Evolutionary conservation across 1,139 yeast genomes (phyloP), one percentile per base, ranked within the genome.

Genomic region (Nakaseomyces kungkrabaensis): DNA sequence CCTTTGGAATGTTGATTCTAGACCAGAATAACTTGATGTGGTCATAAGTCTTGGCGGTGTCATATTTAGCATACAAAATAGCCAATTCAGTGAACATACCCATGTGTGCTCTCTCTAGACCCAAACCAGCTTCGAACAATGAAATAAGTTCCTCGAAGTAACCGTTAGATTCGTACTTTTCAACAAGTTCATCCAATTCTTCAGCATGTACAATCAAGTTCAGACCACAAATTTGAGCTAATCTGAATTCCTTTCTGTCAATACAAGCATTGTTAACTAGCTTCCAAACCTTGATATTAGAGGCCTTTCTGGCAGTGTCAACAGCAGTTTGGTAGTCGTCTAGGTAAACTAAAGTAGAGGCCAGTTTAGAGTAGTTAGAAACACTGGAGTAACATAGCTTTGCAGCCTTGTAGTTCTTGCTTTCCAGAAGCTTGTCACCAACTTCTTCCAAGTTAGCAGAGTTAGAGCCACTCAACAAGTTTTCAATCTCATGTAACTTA

Each of bases 31-130:
- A 75, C 68, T 90, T 90, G 78, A 92, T 77, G 71, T 92, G 98
- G 71, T 92, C 98, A 89, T 88, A 86, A 48, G 95, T 87, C 71
- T 83, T 85, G 53, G 82, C 87, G 43, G 97, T 96, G 56, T 81
- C 80, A 71, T 90, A 92, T 70, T 90, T 92, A 59, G 94, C 78
- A 73, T 92, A 92, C 61, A 92, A 75, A 50, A 87, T 77, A 22
- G 97, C 96, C 64, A 94, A 78, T 69, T 90, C 97, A 9, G 99
- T 92, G 68, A 94, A 92, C 97, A 92, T 92, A 62, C 97, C 98
- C 97, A 92, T 92, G 67, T 94, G 98, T 38, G 99, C 98, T 68
- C 98, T 85, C 74, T 92, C 99, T 61, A 92, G 78, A 48, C 96
- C 95, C 54, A 92, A 78, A 59, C 98, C 98, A 61, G 89, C 94